Base-by-base conservation (phyloP, 805 yeast species). In the Yamadazyma nakazawae region DNA sequence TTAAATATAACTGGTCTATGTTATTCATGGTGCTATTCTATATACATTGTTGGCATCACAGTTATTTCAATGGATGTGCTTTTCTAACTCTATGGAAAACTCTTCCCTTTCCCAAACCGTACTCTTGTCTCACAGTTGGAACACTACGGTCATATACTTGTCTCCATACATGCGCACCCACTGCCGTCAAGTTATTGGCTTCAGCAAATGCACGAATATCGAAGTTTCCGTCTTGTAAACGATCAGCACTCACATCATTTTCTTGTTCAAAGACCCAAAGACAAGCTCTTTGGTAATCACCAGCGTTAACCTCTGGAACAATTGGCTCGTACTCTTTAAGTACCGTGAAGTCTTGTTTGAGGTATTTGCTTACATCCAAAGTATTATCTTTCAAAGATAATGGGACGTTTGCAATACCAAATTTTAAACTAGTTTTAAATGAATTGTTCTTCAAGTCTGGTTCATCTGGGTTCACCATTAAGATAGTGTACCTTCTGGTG, bases 111-210 rank as follows among this genome's bases (percentile, higher is more conserved):
- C 82, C 84, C 50, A 92, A 73, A 3, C 89, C 92, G 61, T 85
- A 88, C 60, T 76, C 65, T 52, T 75, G 78, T 65, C 98, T 82
- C 24, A 91, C 84, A 3, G 61, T 63, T 26, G 75, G 76, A 37
- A 88, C 85, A 56, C 84, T 79, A 56, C 87, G 70, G 66, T 94
- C 98, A 81, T 85, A 92, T 36, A 67, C 72, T 54, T 84, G 81
- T 75, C 98, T 82, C 92, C 96, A 92, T 39, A 88, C 75, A 63
- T 89, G 96, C 1, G 96, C 97, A 24, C 98, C 97, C 40, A 91
- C 81, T 1, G 97, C 81, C n/a, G 71, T 69, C 54, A 94, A 75
- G 3, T 72, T 62, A 63, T 86, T 62, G 3, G 65, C 52, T 2
- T 66, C 72, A 13, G 74, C 86, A 63, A 89, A 91, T 6, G 60